Base-by-base conservation (phyloP, 352 stramenopile genomes). In the Pythium phragmiticola region DNA sequence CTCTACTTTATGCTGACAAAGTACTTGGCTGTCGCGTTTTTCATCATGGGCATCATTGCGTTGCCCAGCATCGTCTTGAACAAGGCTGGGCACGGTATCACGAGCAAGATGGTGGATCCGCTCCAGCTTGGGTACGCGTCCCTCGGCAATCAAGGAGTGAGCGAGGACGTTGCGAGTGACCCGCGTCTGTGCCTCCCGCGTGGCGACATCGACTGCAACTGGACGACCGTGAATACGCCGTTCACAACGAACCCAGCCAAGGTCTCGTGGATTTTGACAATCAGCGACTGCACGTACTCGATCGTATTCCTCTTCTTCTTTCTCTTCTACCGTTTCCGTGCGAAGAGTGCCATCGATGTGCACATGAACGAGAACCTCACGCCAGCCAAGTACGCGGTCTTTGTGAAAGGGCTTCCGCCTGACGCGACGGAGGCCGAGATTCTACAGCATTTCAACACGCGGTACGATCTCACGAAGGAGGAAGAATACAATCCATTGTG, bases 1-100 rank as follows among this genome's bases (percentile, higher is more conserved):
- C 73, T 95, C 7, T 95, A 94, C 49, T 95, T 95, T 45, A 83
- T 94, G 71, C 63, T 95, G 34, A 88, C 82, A 43, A 90, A 92
- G 75, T 89, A 90, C 55, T 51, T 90, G 56, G 69, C 69, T 28
- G 65, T 84, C 23, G 64, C 70, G 5, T 92, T 95, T 57, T 51
- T 90, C 11, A 21, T 74, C 43, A 92, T 94, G 81, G 83, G 83
- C 14, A 61, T 90, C 43, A 54, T 90, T 4, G 73, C 86, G 17
- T 55, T 92, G 17, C 86, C 84, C 1, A 64, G 69, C 4, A 89
- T 94, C 48, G 63, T 84, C 1, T 57, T 91, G 9, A 88, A 92
- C 57, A 79, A 84, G 26, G 84, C 66, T 8, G 86, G 84, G 16
- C 58, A 94, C 45, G 86, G 86, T 0, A 66, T 94, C 36, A 90